Conservation (phyloP, 331 rosid species). For the Quercus phellos region DNA sequence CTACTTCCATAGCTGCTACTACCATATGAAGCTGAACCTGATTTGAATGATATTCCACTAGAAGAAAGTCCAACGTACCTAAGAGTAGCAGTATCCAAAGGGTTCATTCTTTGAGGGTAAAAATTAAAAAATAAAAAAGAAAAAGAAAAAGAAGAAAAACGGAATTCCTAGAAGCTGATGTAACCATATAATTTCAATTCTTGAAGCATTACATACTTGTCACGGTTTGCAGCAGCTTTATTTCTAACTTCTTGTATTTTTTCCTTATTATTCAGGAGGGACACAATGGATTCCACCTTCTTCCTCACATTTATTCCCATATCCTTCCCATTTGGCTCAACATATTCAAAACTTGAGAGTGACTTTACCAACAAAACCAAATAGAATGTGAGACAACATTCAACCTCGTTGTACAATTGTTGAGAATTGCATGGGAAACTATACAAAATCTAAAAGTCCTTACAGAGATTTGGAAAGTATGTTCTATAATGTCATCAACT, state of each 20-base stretch:
- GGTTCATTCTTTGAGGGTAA: background rate
- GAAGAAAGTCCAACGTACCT: slow-evolving; percentile 97
- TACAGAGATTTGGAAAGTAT: slow-evolving; percentile 95
- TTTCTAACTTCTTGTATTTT: slow-evolving; percentile 86
- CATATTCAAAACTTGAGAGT: slow-evolving; percentile 90
- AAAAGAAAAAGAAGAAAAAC: background rate
- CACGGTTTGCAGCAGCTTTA: slow-evolving; percentile 91
- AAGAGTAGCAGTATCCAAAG: slow-evolving; percentile 24
- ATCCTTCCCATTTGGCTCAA: slow-evolving; percentile 96
- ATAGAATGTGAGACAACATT: slow-evolving; percentile 14
- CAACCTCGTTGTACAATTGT: slow-evolving; percentile 6
- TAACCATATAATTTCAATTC: slow-evolving; percentile 16
- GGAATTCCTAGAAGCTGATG: background rate
- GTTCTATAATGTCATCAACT: slow-evolving; percentile 95
- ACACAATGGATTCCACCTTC: slow-evolving; percentile 76
- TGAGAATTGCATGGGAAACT: slow-evolving; percentile 20
- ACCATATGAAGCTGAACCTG: slow-evolving; percentile 58
- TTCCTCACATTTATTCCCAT: slow-evolving; percentile 91
- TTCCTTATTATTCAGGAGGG: slow-evolving; percentile 80
- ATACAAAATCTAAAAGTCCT: slow-evolving; percentile 22
- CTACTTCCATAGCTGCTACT: slow-evolving; percentile 60
- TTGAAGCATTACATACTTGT: slow-evolving; percentile 55
- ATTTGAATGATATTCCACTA: slow-evolving; percentile 70
- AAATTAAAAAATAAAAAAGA: background rate
- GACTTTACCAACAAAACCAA: slow-evolving; percentile 52